Percentiles rank a stretch among this genome's conserved stretches.
phyloP scores from a whole-genome alignment of 2,329 filamentous ascomycete species.

The Capronia americana region DNA sequence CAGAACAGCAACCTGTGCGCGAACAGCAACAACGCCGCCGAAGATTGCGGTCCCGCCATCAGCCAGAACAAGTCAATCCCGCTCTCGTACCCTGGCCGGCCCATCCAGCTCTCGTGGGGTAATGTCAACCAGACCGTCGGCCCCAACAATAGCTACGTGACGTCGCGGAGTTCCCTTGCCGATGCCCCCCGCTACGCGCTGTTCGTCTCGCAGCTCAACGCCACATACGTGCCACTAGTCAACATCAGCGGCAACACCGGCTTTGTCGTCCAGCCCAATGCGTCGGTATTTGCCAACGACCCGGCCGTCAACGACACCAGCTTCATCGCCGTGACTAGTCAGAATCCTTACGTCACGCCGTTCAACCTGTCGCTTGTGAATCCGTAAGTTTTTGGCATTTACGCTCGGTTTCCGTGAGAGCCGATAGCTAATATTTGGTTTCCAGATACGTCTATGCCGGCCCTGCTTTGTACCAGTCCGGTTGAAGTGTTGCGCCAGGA shows the following conservation, averaged over 20 bases:
- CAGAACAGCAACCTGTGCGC: slow-evolving; percentile 61
- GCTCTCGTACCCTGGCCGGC: slow-evolving; percentile 74
- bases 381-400: slow-evolving; percentile 52
- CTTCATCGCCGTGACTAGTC: slow-evolving; percentile 77
- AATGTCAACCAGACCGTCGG: slow-evolving; percentile 70
- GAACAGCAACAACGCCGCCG: slow-evolving; percentile 60
- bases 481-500: slow-evolving; percentile 54
- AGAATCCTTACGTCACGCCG: slow-evolving; percentile 71
- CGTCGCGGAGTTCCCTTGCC: slow-evolving; percentile 59
- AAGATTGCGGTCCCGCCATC: slow-evolving; percentile 69
- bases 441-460: slow-evolving; percentile 66
- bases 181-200: slow-evolving; percentile 69
- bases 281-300: slow-evolving; percentile 70
- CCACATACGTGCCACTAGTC: slow-evolving; percentile 71
- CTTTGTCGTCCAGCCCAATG: slow-evolving; percentile 75
- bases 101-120: slow-evolving; percentile 77
- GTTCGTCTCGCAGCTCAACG: slow-evolving; percentile 79
- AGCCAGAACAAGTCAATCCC: slow-evolving; percentile 72
- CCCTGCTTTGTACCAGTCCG: slow-evolving; percentile 77
- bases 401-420: too few species aligned
- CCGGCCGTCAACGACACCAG: slow-evolving; percentile 78
- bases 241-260: slow-evolving; percentile 63
- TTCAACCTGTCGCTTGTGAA: slow-evolving; percentile 79
- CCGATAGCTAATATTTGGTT: background rate
- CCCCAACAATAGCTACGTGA: slow-evolving; percentile 83